Evolutionary conservation across 208 protist species (phyloP), one percentile per base, ranked within the genome.

Genomic region (Angomonas desouzai): DNA sequence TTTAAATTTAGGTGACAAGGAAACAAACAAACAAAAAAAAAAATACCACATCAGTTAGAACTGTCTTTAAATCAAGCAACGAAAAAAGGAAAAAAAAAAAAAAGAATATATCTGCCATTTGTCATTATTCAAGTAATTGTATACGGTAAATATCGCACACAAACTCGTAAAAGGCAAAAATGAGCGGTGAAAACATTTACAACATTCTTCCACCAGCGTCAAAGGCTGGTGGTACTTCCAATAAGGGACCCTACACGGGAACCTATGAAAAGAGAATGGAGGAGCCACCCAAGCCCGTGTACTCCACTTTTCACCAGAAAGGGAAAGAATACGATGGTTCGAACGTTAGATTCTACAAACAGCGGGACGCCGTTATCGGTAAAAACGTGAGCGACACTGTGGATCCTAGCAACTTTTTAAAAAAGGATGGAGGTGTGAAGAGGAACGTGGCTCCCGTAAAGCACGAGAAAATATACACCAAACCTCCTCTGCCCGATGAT

Each of bases 251-350:
- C 3, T 88, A 88, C 55, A 89, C 77, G 45, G 83, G 86, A 16
- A 77, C 73, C 18, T 92, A 92, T 64, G 63, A 87, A 20, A 90
- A 83, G 60, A 79, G 80, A 58, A 63, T 87, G 53, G 70, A 65
- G 7, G 84, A 91, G 20, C 76, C 68, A 45, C 36, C 72, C 20
- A 94, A 94, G 55, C 89, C 89, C 0, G 43, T 77, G 0, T 94
- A 92, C 62, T 94, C 89, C 0, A 94, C 89, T 0, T 94, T 94
- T 69, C 89, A 74, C 63, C 72, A 92, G 38, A 83, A 83, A 25
- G 74, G 76, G 0, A 94, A 94, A 66, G 77, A 92, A 45, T 91
- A 92, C 71, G 89, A 94, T 57, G 78, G 85, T 13, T 85, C 89
- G 0, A 79, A 92, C 57, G 64, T 74, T 7, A 73, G 80, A 13